Conservation (phyloP, 495 filamentous ascomycete genomes). For the Aspergillus affinis region DNA sequence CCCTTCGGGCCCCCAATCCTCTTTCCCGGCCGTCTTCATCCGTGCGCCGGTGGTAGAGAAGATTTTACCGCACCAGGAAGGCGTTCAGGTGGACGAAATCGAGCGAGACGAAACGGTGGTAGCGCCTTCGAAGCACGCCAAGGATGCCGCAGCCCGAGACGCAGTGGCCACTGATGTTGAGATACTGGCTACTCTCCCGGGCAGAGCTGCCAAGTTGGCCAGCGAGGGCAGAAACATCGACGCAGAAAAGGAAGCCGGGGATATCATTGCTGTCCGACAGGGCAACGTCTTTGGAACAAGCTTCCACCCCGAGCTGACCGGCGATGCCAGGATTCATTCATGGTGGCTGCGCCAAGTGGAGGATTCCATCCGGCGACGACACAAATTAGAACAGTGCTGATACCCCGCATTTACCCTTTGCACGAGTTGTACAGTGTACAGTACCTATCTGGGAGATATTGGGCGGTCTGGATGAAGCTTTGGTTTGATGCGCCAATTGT, state of each 20-base stretch:
- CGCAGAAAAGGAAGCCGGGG: slow-evolving; percentile 56
- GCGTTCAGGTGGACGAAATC: slow-evolving; percentile 50
- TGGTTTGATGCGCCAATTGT: slow-evolving; percentile 17
- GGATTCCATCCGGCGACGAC: slow-evolving; percentile 32
- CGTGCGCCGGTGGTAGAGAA: slow-evolving; percentile 90
- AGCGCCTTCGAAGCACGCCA: slow-evolving; percentile 58
- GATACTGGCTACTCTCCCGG: slow-evolving; percentile 51
- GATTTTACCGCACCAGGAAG: slow-evolving; percentile 59
- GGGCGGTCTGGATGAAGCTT: slow-evolving; percentile 20
- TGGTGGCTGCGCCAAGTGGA: slow-evolving; percentile 88
- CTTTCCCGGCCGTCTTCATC: slow-evolving; percentile 88
- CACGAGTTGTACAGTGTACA: slow-evolving; percentile 4
- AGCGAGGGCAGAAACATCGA: slow-evolving; percentile 38
- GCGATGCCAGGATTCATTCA: slow-evolving; percentile 81
- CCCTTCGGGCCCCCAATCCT: slow-evolving; percentile 27
- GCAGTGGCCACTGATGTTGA: slow-evolving; percentile 48
- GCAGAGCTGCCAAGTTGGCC: slow-evolving; percentile 40
- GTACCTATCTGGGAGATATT: slow-evolving; percentile 2
- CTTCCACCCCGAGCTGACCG: slow-evolving; percentile 94
- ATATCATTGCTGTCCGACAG: slow-evolving; percentile 88
- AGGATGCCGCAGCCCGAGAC: slow-evolving; percentile 39
- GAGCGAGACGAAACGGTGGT: slow-evolving; percentile 60
- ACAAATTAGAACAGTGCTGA: slow-evolving; percentile 26
- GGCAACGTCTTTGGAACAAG: slow-evolving; percentile 95
- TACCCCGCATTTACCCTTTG: slow-evolving; percentile 1